Evolutionary conservation across 225 moss, liverwort and hornwort genomes (phyloP).

Genomic region (Sphagnum contortum): DNA sequence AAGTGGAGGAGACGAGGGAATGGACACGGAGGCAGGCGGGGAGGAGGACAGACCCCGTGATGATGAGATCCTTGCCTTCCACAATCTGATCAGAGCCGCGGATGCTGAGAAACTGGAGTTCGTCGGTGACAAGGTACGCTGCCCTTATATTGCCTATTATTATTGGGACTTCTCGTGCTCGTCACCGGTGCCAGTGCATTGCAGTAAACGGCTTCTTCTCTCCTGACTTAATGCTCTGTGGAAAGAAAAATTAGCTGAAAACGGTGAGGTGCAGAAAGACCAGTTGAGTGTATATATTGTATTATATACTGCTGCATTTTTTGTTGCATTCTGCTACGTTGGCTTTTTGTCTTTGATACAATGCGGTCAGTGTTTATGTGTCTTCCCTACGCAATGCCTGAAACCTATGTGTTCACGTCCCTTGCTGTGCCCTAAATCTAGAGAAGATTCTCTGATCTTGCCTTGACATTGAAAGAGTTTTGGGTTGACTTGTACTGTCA

Average conservation of each 20-base stretch:
- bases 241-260: background rate
- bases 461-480: no score
- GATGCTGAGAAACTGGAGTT: slow-evolving; percentile 96
- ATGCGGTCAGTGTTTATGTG: no score
- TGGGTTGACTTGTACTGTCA: no score
- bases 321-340: no score
- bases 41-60: slow-evolving; percentile 80
- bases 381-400: no score
- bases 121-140: slow-evolving; percentile 83
- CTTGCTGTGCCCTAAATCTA: no score
- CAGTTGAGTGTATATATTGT: no score
- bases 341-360: no score
- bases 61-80: slow-evolving; percentile 96
- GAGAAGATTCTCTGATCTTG: no score
- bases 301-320: no score
- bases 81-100: slow-evolving; percentile 83
- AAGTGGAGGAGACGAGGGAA: slow-evolving; percentile 39
- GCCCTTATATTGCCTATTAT: background rate
- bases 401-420: no score
- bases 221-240: background rate
- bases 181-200: background rate
- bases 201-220: background rate
- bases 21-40: slow-evolving; percentile 60
- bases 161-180: background rate
- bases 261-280: no score